A percentile compares a stretch with the other conserved stretches of the same genome.
Conservation (phyloP, 2,329 filamentous ascomycete genomes). For the Fusarium azukiicola region DNA sequence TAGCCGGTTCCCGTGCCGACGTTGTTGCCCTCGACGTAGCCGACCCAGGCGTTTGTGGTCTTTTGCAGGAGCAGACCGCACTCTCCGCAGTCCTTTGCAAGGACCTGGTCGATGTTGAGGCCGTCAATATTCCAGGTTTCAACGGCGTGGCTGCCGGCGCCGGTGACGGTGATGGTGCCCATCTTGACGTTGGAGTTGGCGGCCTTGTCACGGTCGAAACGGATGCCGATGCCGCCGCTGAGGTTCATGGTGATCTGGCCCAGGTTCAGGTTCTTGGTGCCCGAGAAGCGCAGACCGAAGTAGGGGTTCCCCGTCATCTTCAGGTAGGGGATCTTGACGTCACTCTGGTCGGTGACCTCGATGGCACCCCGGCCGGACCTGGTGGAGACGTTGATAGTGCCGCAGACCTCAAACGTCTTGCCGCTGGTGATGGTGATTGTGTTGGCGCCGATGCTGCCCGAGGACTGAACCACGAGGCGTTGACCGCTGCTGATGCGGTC, state of each 20-base stretch:
- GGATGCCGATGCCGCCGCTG: conserved; percentile 74
- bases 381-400: conserved; percentile 72
- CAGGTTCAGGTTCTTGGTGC: conserved; percentile 69
- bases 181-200: conserved; percentile 76
- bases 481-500: conserved; percentile 74
- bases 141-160: conserved; percentile 76
- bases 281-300: conserved; percentile 77
- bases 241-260: conserved; percentile 77
- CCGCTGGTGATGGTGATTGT: conserved; percentile 74
- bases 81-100: conserved; percentile 76
- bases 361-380: conserved; percentile 73
- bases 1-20: conserved; percentile 75
- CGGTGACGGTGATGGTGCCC: conserved; percentile 72
- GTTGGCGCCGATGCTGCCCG: conserved; percentile 75
- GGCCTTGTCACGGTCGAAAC: conserved; percentile 76
- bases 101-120: conserved; percentile 72
- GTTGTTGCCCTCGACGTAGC: conserved; percentile 77
- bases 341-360: conserved; percentile 70
- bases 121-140: conserved; percentile 81
- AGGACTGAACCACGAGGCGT: conserved; percentile 75
- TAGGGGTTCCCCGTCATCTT: conserved; percentile 78
- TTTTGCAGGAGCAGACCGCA: conserved; percentile 77
- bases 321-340: conserved; percentile 76
- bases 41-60: conserved; percentile 73
- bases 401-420: conserved; percentile 79